These are phyloP conservation scores for Tylopilus orsonianus DNA, from an alignment of 1,284 basidiomycete genomes.

Conservation along the genomic window DNA sequence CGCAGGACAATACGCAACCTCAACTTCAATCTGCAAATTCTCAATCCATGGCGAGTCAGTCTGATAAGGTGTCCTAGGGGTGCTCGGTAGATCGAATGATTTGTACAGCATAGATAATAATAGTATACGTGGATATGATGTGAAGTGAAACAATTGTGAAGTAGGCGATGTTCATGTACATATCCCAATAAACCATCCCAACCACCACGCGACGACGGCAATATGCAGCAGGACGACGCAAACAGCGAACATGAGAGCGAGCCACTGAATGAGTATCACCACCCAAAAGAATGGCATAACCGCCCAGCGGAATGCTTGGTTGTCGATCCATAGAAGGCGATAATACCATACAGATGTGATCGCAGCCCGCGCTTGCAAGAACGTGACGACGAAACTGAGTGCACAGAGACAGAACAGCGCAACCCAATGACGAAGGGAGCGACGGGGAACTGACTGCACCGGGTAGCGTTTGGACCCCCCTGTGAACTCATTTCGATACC, in stretches of 20 bases:
- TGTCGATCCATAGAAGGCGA: slow-evolving; percentile 53
- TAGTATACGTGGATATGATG: slow-evolving; percentile 13
- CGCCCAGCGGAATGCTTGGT: slow-evolving; percentile 58
- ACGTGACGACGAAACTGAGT: slow-evolving; percentile 42
- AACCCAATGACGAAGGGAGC: slow-evolving; percentile 67
- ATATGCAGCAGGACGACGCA: slow-evolving; percentile 55
- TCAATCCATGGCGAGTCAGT: slow-evolving; percentile 1
- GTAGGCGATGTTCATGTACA: slow-evolving; percentile 35
- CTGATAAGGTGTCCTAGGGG: slow-evolving; percentile 1
- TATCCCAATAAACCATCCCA: slow-evolving; percentile 61
- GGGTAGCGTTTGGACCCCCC: slow-evolving; percentile 68
- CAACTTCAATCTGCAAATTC: slow-evolving; percentile 1
- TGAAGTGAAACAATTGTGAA: neutral
- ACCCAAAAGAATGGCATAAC: slow-evolving; percentile 60
- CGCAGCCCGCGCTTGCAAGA: slow-evolving; percentile 57
- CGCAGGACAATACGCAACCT: slow-evolving; percentile 2
- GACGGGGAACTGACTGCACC: slow-evolving; percentile 55
- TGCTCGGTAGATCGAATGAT: neutral
- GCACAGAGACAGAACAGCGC: slow-evolving; percentile 53
- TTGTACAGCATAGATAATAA: slow-evolving; percentile 9
- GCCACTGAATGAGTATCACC: slow-evolving; percentile 60
- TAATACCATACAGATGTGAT: slow-evolving; percentile 49
- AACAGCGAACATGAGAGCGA: slow-evolving; percentile 54
- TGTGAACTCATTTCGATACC: slow-evolving; percentile 79
- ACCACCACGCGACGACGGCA: slow-evolving; percentile 65